phyloP scores from a whole-genome alignment of 257 asterid genomes.

The Lantana camara region DNA sequence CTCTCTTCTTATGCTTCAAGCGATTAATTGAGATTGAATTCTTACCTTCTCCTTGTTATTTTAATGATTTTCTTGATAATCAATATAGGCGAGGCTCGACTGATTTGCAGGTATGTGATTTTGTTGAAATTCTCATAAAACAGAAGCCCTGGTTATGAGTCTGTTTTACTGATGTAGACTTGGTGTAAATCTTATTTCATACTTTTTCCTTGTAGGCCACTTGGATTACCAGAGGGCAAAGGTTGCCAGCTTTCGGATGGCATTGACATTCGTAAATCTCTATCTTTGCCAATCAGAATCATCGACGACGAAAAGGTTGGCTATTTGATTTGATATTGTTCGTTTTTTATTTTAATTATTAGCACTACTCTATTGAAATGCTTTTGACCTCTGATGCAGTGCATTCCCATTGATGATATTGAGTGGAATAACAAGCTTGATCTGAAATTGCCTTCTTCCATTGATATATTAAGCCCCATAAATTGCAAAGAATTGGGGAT shows the following conservation, averaged over 20 bases:
- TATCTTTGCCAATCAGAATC: slow-evolving; percentile 55
- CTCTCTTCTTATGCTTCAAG: not conserved
- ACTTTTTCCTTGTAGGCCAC: slow-evolving; percentile 46
- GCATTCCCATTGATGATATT: slow-evolving; percentile 33
- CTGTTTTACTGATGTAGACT: not conserved
- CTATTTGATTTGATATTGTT: slow-evolving; percentile 14
- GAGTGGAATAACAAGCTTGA: slow-evolving; percentile 51
- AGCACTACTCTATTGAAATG: not conserved
- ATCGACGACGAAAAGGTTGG: slow-evolving; percentile 65
- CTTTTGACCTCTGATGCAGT: slow-evolving; percentile 45
- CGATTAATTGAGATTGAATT: not conserved
- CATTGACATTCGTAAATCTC: slow-evolving; percentile 47
- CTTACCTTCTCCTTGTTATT: slow-evolving; percentile 2
- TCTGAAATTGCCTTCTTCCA: slow-evolving; percentile 54
- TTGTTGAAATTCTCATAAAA: not conserved
- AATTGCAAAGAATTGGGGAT: slow-evolving; percentile 46
- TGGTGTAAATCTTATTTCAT: not conserved
- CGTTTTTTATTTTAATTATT: slow-evolving; percentile 4
- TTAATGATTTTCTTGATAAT: slow-evolving; percentile 24
- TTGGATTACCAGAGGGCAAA: slow-evolving; percentile 45
- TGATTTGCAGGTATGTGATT: slow-evolving; percentile 70
- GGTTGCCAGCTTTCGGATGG: slow-evolving; percentile 47
- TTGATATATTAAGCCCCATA: slow-evolving; percentile 39
- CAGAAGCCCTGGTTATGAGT: not conserved
- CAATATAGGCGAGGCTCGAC: slow-evolving; percentile 61